phyloP scores from a whole-genome alignment of 495 filamentous ascomycete genomes.

The Lophiostoma macrostomum region DNA sequence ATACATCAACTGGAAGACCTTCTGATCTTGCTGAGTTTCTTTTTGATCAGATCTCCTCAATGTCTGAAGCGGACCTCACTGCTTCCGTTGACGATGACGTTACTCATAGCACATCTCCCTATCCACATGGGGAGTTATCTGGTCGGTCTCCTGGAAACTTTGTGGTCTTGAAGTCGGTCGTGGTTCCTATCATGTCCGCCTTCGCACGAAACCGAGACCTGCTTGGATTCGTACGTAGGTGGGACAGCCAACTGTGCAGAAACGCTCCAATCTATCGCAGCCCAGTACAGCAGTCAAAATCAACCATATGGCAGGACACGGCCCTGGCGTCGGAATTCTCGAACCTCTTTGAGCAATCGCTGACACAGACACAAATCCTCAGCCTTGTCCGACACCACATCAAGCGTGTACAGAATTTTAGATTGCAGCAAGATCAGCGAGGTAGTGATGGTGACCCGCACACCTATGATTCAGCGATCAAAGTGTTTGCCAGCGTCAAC shows the following conservation, averaged over 20 bases:
- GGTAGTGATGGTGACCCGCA: neutral
- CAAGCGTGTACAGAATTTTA: neutral
- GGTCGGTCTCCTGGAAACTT: too few relatives aligned
- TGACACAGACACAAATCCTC: conserved; percentile 21
- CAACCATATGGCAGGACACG: conserved; percentile 20
- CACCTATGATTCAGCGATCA: neutral
- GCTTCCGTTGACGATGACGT: neutral
- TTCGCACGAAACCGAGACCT: conserved; percentile 66
- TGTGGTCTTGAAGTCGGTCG: too few relatives aligned
- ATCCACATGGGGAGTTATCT: neutral
- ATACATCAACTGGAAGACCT: neutral
- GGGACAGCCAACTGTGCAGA: conserved; percentile 58
- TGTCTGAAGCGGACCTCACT: neutral
- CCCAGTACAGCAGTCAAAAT: neutral
- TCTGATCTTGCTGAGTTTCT: conserved; percentile 19
- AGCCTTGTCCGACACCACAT: conserved; percentile 16
- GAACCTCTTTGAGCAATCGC: conserved; percentile 11
- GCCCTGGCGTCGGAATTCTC: conserved; percentile 6
- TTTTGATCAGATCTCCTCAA: conserved; percentile 26
- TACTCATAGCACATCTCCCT: neutral
- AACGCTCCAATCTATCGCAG: neutral
- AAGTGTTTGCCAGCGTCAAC: conserved; percentile 7
- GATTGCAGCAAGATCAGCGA: neutral
- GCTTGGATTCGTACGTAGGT: conserved; percentile 61
- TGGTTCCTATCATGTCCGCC: conserved; percentile 59